Conservation (phyloP, 2,329 filamentous ascomycete species). For the Chaetomium strumarium region DNA sequence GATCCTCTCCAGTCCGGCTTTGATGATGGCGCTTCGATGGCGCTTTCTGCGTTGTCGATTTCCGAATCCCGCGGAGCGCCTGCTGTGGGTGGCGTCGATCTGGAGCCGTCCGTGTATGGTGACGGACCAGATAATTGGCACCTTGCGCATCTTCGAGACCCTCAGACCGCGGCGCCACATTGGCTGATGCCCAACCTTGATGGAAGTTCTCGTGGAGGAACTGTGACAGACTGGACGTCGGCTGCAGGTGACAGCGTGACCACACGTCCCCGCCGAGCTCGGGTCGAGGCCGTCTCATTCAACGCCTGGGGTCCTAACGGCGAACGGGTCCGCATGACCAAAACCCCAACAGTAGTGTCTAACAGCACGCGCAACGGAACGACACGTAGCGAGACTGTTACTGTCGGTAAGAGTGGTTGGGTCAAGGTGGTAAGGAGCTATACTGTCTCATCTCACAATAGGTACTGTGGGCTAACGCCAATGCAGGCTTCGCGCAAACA, state of each 20-base stretch:
- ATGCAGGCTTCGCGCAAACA: conserved; percentile 12
- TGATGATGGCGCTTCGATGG: too few relatives aligned
- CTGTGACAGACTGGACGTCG: not conserved
- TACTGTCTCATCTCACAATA: not conserved
- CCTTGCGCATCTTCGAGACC: not conserved
- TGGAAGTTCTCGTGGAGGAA: not conserved
- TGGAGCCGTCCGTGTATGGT: not conserved
- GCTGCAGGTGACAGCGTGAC: not conserved
- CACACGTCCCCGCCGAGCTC: not conserved
- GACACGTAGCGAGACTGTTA: not conserved
- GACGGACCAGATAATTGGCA: not conserved
- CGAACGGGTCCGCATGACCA: conserved; percentile 10
- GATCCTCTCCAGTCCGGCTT: not conserved
- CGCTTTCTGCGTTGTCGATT: not conserved
- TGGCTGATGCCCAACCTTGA: conserved; percentile 9
- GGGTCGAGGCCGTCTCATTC: conserved; percentile 1
- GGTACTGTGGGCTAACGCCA: not conserved
- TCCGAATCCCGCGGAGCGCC: too few relatives aligned
- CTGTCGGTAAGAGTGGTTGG: conserved; percentile 16
- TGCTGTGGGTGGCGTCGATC: not conserved
- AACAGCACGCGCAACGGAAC: conserved; percentile 3
- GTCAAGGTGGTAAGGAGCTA: conserved; percentile 15
- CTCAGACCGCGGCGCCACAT: not conserved
- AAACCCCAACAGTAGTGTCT: conserved; percentile 12
- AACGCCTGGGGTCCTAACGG: conserved; percentile 24